A percentile compares a stretch with the other conserved stretches of the same genome.
Evolutionary conservation across 352 stramenopile species (phyloP).

Genomic region (Ophiocytium majus): DNA sequence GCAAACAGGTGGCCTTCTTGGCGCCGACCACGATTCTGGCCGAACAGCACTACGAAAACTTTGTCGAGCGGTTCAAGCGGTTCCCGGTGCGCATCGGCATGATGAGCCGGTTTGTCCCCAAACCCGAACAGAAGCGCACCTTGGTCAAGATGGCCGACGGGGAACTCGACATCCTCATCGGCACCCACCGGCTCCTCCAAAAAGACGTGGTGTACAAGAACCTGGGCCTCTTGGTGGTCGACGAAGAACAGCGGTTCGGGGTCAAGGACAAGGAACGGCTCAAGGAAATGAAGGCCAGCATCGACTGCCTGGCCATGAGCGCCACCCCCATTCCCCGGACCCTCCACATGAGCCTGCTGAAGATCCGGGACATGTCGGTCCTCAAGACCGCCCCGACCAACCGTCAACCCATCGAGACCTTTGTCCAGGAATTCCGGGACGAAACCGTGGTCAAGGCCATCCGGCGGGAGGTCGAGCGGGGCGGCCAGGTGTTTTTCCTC

Average conservation of each 20-base stretch:
- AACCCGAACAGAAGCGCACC: no score
- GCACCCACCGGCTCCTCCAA: conserved; percentile 70
- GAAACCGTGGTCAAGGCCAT: conserved; percentile 41
- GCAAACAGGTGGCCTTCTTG: conserved; percentile 68
- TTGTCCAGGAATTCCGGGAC: conserved; percentile 58
- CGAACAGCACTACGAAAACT: conserved; percentile 71
- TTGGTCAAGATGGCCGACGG: conserved; percentile 57
- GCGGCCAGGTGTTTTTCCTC: conserved; percentile 47
- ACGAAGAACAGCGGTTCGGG: conserved; percentile 69
- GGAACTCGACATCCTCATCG: conserved; percentile 59
- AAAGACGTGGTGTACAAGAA: conserved; percentile 68
- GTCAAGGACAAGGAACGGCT: conserved; percentile 60
- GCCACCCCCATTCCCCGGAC: conserved; percentile 80
- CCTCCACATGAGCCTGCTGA: conserved; percentile 71
- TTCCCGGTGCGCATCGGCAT: not conserved
- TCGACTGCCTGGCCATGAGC: conserved; percentile 84
- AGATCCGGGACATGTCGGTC: conserved; percentile 70
- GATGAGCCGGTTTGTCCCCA: not conserved
- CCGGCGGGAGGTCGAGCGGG: conserved; percentile 34
- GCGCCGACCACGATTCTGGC: conserved; percentile 73
- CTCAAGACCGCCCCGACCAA: conserved; percentile 69
- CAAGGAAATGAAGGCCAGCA: conserved; percentile 73
- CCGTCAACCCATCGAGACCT: conserved; percentile 66
- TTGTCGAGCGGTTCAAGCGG: conserved; percentile 36
- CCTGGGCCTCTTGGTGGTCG: conserved; percentile 72